Evolutionary conservation across 1,139 yeast genomes (phyloP).

Genomic region (Suhomyces atakaporum): DNA sequence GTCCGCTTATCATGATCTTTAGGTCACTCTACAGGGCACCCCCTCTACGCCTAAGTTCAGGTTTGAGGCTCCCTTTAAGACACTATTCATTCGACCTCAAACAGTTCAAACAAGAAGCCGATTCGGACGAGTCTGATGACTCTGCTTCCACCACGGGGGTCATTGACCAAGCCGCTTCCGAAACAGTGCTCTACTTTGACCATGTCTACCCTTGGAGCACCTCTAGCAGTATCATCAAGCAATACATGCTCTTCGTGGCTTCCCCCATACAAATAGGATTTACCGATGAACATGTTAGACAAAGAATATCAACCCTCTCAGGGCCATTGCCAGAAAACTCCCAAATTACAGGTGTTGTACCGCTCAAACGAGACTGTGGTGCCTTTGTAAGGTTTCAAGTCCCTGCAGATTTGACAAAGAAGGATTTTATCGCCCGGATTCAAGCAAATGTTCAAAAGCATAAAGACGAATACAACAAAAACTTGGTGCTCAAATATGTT

Average conservation of each 20-base stretch:
- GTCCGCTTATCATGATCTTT: too few species aligned
- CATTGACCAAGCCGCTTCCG: constrained; percentile 35
- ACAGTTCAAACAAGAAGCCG: constrained; percentile 36
- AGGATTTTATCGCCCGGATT: constrained; percentile 53
- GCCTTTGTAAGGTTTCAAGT: constrained; percentile 79
- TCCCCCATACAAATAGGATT: constrained; percentile 19
- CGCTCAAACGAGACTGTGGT: constrained; percentile 84
- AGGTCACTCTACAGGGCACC: too few species aligned
- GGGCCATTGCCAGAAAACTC: constrained; percentile 37
- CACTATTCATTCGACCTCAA: constrained; percentile 31
- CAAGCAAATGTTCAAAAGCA: constrained; percentile 48
- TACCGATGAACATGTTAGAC: constrained; percentile 21
- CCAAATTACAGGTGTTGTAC: constrained; percentile 51
- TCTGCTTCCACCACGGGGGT: constrained; percentile 49
- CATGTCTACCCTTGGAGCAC: constrained; percentile 35
- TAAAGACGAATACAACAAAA: constrained; percentile 27
- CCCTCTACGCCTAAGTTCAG: too few species aligned
- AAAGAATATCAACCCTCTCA: constrained; percentile 26
- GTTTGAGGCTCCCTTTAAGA: too few species aligned
- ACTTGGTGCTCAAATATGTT: constrained; percentile 28
- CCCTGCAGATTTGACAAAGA: constrained; percentile 51
- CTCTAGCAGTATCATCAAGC: constrained; percentile 18
- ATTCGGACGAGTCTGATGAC: constrained; percentile 32
- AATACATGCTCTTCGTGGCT: constrained; percentile 22
- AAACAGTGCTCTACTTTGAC: constrained; percentile 42